Evolutionary conservation across 2,329 filamentous ascomycete species (phyloP), one percentile per base, ranked within the genome.

Genomic region (Botrytis porri): DNA sequence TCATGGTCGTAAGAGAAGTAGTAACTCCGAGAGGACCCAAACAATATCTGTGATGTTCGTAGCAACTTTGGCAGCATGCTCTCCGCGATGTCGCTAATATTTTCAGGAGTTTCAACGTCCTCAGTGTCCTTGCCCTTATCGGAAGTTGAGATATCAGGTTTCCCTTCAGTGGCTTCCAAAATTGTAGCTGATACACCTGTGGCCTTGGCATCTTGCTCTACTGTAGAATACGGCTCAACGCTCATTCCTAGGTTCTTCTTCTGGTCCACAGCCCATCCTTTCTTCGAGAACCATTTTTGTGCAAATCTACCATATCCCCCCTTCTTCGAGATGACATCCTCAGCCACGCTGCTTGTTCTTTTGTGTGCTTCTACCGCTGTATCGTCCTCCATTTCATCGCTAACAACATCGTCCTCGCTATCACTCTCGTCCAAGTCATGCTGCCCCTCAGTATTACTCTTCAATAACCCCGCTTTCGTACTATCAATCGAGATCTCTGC

Each of bases 1-100:
- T 99, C 95, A 80, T 95, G 88, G 76, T 99, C 96, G 81, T 99
- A 98, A 0, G 95, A 95, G 81, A 95, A 99, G 84, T 92, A 98
- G 82, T 98, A 98, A 81, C 93, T 98, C 75, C 88, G 88, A 0
- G 92, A 94, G 6, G 90, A 88, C 1, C 92, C 90, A 80, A 98
- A 95, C 74, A 97, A 88, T 72, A 98, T 88, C 79, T 93, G 93
- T 2, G 94, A 91, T 45, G 93, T 97, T 59, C 92, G 88, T 60
- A 99, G 82, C 57, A 98, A 85, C 79, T 97, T 97, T 1, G 95
- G 95, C 18, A 97, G 84, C 45, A 98, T 83, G 45, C 71, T 76
- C 41, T 74, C 76, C 37, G 77, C 75, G 45, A 77, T 75, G 70
- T 76, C 74, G 29, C 71, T 72, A 25, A 73, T 60, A n/a, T 70